Evolutionary conservation across 78 protist species (phyloP), one percentile per base, ranked within the genome.

Genomic region (Emiliania huxleyi): DNA sequence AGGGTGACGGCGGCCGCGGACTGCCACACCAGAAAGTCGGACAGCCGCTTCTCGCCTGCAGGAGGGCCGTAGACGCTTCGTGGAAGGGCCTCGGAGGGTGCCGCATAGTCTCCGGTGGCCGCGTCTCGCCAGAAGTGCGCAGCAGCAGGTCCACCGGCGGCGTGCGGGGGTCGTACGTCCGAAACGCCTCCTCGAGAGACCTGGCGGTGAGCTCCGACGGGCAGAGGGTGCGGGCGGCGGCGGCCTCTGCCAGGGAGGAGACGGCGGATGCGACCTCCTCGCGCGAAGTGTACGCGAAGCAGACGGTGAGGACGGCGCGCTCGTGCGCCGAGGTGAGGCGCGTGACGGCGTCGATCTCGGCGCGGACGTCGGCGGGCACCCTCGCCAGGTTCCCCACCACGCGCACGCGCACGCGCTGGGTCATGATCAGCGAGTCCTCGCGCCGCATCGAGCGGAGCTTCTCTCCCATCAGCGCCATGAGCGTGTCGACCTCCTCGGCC

Each of bases 21-120:
- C 91, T 98, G 99, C 97, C 97, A 98, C 15, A 97, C 88, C 87
- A 98, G 69, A 38, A 95, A 98, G 81, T 98, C 97, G 56, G 97
- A 94, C 38, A 98, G 90, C 1, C 99, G 96, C 42, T 88, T 91
- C 91, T 97, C 99, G n/a, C n/a, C n/a, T n/a, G n/a, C n/a, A n/a
- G n/a, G n/a, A n/a, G n/a, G n/a, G n/a, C n/a, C n/a, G n/a, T n/a
- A n/a, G n/a, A n/a, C n/a, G n/a, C n/a, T n/a, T n/a, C n/a, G n/a
- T n/a, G n/a, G n/a, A n/a, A n/a, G n/a, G n/a, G n/a, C n/a, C n/a
- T n/a, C n/a, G n/a, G n/a, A n/a, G n/a, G n/a, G n/a, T n/a, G n/a
- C n/a, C n/a, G n/a, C 87, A 98, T 52, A 38, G 95, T 97, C 71
- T 98, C 97, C 46, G 97, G 94, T n/a, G 97, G 90, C 1, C 99